These are phyloP conservation scores for Microcera coccophila DNA, from an alignment of 2,329 filamentous ascomycete species.

Conservation along the genomic window DNA sequence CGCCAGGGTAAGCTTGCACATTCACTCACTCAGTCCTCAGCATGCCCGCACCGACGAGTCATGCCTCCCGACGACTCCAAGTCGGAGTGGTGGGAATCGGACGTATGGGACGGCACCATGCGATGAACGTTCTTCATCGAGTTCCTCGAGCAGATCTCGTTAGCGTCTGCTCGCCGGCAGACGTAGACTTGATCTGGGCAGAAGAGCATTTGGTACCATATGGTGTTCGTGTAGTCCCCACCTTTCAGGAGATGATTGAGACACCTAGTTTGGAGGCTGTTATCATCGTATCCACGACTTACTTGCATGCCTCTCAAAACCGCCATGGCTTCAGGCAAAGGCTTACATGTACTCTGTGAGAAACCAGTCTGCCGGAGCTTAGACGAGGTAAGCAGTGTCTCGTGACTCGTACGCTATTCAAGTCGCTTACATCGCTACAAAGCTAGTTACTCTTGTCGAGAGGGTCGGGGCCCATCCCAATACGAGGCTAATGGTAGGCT, in stretches of 20 bases:
- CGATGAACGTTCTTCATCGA: not conserved
- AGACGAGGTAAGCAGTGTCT: not conserved
- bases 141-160: not conserved
- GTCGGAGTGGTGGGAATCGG: not conserved
- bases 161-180: not conserved
- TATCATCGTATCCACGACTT: conserved; percentile 40
- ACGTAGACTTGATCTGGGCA: conserved; percentile 42
- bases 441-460: not conserved
- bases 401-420: not conserved
- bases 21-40: too few species aligned
- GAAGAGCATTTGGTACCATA: conserved; percentile 39
- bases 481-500: not conserved
- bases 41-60: too few species aligned
- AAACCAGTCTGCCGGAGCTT: conserved; percentile 44
- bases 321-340: conserved; percentile 49
- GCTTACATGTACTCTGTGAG: conserved; percentile 56
- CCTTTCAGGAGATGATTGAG: conserved; percentile 45
- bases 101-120: not conserved
- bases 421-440: not conserved
- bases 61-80: too few species aligned
- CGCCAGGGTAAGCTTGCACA: too few species aligned
- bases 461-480: not conserved
- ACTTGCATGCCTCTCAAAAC: conserved; percentile 55
- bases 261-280: conserved; percentile 39
- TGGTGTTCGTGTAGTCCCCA: conserved; percentile 41